Conservation (phyloP, 495 filamentous ascomycete genomes). For the Hyaloscypha bicolor region DNA sequence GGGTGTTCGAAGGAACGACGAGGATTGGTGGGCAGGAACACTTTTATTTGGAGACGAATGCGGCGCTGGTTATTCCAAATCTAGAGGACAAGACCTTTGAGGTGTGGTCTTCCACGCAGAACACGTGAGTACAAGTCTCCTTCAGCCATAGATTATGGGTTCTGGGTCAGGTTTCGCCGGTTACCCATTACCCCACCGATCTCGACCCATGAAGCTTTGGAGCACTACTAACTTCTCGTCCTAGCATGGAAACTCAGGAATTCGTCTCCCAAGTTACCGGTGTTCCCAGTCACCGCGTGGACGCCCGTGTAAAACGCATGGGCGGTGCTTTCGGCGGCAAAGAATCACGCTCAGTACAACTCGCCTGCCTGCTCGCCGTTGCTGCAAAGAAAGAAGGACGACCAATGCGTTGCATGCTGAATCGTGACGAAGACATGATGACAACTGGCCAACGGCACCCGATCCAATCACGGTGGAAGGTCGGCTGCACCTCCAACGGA, state of each 20-base stretch:
- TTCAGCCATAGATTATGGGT: too few species aligned
- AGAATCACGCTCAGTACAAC: constrained; percentile 40
- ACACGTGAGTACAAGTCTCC: constrained; percentile 24
- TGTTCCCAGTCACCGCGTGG: constrained; percentile 44
- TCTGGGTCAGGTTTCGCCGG: not conserved
- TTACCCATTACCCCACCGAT: not conserved
- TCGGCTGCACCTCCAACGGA: constrained; percentile 43
- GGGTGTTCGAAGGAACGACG: constrained; percentile 39
- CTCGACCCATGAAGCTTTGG: not conserved
- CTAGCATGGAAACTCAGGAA: constrained; percentile 42
- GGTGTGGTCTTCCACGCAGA: constrained; percentile 48
- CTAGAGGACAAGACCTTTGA: constrained; percentile 41
- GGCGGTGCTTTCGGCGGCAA: constrained; percentile 47
- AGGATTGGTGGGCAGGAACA: constrained; percentile 47
- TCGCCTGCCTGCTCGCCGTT: constrained; percentile 42
- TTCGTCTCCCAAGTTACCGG: constrained; percentile 45
- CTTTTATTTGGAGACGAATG: constrained; percentile 47
- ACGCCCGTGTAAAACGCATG: constrained; percentile 43
- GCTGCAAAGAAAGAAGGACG: constrained; percentile 43
- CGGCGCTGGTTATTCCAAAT: constrained; percentile 41
- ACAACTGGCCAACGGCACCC: constrained; percentile 42
- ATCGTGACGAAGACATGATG: constrained; percentile 47
- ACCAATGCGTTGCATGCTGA: constrained; percentile 45
- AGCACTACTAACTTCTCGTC: not conserved
- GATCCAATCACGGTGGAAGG: constrained; percentile 43